Conservation (phyloP, 2,329 filamentous ascomycete species). For the Thielaviopsis euricoi region DNA sequence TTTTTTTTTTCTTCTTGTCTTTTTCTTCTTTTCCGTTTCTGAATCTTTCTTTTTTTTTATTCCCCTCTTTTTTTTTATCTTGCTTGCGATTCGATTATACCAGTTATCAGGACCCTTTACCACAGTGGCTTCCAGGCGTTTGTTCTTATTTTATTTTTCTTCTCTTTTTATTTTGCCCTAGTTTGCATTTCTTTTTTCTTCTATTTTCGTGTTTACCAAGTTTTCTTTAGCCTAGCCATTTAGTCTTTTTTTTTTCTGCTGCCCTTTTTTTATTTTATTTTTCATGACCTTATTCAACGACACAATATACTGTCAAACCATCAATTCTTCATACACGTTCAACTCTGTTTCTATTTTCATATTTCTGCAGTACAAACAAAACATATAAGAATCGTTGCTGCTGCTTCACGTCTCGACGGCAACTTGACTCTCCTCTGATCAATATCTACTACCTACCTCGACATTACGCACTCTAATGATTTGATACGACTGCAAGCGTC, state of each 20-base stretch:
- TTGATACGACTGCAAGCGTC: no score
- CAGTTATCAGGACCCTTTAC: conserved; percentile 15
- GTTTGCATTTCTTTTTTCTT: conserved; percentile 2
- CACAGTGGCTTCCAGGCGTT: conserved; percentile 2
- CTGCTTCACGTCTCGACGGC: no score
- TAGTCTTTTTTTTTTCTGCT: conserved; percentile 7
- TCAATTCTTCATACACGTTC: background rate
- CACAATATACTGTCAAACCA: background rate
- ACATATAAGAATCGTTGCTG: no score
- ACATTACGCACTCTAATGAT: no score
- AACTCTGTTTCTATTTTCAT: background rate
- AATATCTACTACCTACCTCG: no score
- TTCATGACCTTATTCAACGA: background rate
- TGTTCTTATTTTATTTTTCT: no score
- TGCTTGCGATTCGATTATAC: conserved; percentile 3
- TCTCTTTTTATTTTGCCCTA: background rate
- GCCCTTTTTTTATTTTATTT: conserved; percentile 6
- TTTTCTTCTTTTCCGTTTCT: conserved; percentile 1
- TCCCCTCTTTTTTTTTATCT: conserved; percentile 9
- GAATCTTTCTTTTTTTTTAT: conserved; percentile 8
- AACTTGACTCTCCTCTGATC: no score
- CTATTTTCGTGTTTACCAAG: background rate
- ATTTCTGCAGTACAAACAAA: background rate
- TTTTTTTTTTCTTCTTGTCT: conserved; percentile 7
- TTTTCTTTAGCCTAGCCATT: conserved; percentile 1